Base-by-base conservation (phyloP, 768 basidiomycete genomes). In the Auricularia auricula-judae region DNA sequence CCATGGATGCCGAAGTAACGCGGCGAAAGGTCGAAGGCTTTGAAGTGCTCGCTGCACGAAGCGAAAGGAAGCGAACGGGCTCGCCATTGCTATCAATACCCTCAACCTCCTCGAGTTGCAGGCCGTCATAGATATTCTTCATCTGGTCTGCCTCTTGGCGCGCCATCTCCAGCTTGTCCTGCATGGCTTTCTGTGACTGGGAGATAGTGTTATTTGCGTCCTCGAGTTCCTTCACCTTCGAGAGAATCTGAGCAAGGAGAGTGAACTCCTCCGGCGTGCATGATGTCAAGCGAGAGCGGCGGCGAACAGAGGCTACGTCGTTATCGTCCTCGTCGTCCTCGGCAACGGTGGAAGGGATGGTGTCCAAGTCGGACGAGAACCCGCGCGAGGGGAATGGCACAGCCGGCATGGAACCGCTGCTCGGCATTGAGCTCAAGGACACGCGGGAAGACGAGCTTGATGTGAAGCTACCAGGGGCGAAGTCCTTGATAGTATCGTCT, bases 171-270 rank as follows among this genome's bases (percentile, higher is more conserved):
- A 91, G 76, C 65, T 86, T 84, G 44, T 76, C 76, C 4, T 80
- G 74, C 0, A 89, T 90, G 68, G 82, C 80, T 1, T 72, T 73
- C 71, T 92, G 90, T 66, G 88, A 84, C 64, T 80, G 76, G 23
- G 83, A 76, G 51, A 93, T 90, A 64, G 82, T 81, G 5, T 76
- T 67, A 68, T 93, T 93, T 2, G 88, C 82, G 44, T 85, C 81
- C 70, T 93, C 89, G 1, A 93, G 79, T 71, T 93, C 90, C 59
- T 81, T 78, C 62, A 93, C 88, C 75, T 93, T 93, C 16, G 76
- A 71, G 53, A 91, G 74, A 5, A 93, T 81, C 71, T 89, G 86
- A 10, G 84, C 77, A n/a, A 92, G 81, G 62, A 93, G 69, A 3
- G 78, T 67, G 73, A 76, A 67, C 79, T 83, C 73, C 18, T 56